Base-by-base conservation (phyloP, 805 yeast species). In the Candida schatavii region DNA sequence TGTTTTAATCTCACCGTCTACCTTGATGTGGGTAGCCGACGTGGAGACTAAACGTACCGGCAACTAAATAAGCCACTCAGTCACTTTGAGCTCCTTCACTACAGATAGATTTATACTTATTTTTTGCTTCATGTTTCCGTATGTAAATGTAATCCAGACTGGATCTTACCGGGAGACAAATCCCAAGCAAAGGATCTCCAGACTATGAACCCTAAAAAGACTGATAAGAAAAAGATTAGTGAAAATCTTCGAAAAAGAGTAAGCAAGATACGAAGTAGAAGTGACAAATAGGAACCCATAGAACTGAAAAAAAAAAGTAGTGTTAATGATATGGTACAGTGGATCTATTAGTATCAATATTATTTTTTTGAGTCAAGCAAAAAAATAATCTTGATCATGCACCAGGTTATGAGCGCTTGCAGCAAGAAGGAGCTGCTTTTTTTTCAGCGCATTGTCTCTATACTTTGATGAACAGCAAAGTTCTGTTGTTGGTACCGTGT, bases 391-490 rank as follows among this genome's bases (percentile, higher is more conserved):
- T 23, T 23, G 11, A 7, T 23, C 11, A 7, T 23, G 9, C 22
- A n/a, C 11, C 21, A 15, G 35, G 21, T 31, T 18, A 31, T 17
- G 21, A 14, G 35, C 20, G 35, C 5, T 31, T 11, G 7, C 21
- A 31, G 15, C 21, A 29, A 31, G 18, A 31, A 31, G 11, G 20
- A 5, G 9, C 21, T 31, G 15, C 21, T 5, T 6, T 31, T 31
- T 31, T 31, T 14, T 14, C 6, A 17, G 5, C 7, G 14, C 6
- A 6, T 29, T 29, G 32, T 6, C 5, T 31, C 19, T 22, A 31
- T 14, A 35, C 37, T 35, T 14, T 35, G 26, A 35, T 35, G 18
- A 13, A 35, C 37, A 22, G 37, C 17, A 35, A 14, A 4, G 39
- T 30, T 14, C 39, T 19, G 4, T 17, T 22, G 14, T 20, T 21